A percentile compares a stretch with the other conserved stretches of the same genome.
These are phyloP conservation scores for Citrus reticulata DNA, from an alignment of 345 rosid species.

Conservation along the genomic window DNA sequence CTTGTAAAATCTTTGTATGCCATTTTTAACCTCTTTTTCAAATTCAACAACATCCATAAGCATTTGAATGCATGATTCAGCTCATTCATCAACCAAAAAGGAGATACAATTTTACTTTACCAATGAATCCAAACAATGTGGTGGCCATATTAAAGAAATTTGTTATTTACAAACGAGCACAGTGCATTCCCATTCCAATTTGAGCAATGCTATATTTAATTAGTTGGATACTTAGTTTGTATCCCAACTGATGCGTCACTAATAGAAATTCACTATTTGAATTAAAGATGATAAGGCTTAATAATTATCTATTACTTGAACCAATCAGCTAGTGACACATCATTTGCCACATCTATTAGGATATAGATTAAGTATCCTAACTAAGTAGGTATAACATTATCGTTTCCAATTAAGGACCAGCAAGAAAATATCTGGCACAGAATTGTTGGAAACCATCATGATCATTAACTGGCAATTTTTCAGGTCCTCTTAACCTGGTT, in stretches of 20 bases:
- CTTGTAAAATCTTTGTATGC: not conserved
- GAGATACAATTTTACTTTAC: not conserved
- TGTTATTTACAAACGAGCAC: not conserved
- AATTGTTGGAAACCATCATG: not conserved
- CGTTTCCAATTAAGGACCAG: not conserved
- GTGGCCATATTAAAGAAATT: not conserved
- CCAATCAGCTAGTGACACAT: too few species aligned
- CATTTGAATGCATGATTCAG: not conserved
- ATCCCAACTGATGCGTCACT: too few species aligned
- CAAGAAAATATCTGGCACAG: not conserved
- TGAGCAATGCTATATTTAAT: too few species aligned
- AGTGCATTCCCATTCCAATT: not conserved
- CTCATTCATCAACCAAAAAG: not conserved
- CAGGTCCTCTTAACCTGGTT: not conserved
- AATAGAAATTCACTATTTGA: too few species aligned
- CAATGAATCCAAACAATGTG: not conserved
- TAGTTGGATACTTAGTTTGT: too few species aligned
- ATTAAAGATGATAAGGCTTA: too few species aligned
- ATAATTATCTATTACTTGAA: too few species aligned
- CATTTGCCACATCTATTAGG: too few species aligned
- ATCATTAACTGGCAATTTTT: not conserved
- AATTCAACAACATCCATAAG: not conserved
- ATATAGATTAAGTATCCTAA: too few species aligned
- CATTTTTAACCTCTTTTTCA: not conserved
- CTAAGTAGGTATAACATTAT: too few species aligned